A percentile compares a stretch with the other conserved stretches of the same genome.
These are phyloP conservation scores for Suhomyces maxii DNA, from an alignment of 1,139 yeast genomes.

Conservation along the genomic window DNA sequence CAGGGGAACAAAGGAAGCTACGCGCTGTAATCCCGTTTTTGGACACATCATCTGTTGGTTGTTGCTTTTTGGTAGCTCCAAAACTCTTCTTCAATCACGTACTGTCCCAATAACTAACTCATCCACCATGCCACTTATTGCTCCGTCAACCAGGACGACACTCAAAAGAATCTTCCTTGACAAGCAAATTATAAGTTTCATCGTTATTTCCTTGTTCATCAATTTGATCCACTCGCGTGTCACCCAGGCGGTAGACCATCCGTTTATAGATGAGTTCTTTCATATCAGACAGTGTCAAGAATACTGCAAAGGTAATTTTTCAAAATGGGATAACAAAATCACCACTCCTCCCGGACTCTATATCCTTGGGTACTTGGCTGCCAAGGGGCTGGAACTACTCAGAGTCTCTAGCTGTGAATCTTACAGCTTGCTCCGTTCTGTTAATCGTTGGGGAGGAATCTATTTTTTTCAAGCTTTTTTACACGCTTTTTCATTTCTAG, in stretches of 20 bases:
- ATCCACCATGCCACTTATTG: no score
- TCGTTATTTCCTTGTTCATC: no score
- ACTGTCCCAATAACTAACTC: no score
- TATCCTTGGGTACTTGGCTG: constrained; percentile 54
- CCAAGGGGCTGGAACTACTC: constrained; percentile 28
- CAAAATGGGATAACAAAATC: constrained; percentile 81
- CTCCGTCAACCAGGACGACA: no score
- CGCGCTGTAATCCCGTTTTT: no score
- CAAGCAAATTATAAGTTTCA: not conserved
- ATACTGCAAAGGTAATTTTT: constrained; percentile 62
- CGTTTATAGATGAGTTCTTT: constrained; percentile 76
- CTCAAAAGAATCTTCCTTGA: no score
- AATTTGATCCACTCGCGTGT: constrained; percentile 16
- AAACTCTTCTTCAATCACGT: no score
- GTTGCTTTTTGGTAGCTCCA: no score
- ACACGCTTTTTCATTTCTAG: constrained; percentile 27
- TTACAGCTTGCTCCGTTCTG: constrained; percentile 50
- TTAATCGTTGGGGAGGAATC: constrained; percentile 66
- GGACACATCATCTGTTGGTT: no score
- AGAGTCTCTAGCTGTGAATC: constrained; percentile 29
- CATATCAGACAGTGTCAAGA: constrained; percentile 77
- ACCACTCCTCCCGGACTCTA: constrained; percentile 98
- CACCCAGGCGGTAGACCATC: constrained; percentile 30
- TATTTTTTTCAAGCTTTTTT: constrained; percentile 49
- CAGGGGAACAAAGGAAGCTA: no score